Conservation (phyloP, 768 basidiomycete genomes). For the Guyanaporus albipodus region DNA sequence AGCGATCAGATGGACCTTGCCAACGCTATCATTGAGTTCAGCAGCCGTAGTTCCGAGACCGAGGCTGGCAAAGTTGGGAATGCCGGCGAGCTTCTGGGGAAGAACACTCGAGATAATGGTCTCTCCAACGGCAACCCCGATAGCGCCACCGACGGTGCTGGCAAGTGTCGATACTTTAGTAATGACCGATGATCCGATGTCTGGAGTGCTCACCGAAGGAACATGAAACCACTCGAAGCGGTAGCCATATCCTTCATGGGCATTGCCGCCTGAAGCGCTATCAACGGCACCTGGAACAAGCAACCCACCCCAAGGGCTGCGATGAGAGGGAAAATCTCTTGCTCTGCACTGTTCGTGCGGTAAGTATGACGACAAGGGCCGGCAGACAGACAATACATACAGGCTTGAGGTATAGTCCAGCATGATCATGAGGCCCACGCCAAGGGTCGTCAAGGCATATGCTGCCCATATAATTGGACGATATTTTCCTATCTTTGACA, state of each 20-base stretch:
- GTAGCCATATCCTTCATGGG: conserved; percentile 86
- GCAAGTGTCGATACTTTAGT: conserved; percentile 5
- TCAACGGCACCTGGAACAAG: conserved; percentile 64
- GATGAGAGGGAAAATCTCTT: conserved; percentile 62
- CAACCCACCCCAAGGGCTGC: conserved; percentile 63
- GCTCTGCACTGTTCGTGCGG: conserved; percentile 44
- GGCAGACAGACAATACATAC: conserved; percentile 1
- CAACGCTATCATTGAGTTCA: conserved; percentile 44
- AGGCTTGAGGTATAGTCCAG: conserved; percentile 51
- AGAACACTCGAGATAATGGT: conserved; percentile 62
- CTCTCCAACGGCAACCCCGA: conserved; percentile 72
- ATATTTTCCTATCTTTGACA: conserved; percentile 57
- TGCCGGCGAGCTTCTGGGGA: conserved; percentile 28
- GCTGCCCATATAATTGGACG: conserved; percentile 59
- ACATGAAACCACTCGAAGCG: conserved; percentile 64
- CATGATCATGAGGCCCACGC: conserved; percentile 73
- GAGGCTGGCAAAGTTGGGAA: conserved; percentile 31
- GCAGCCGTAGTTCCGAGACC: conserved; percentile 37
- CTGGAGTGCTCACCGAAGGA: conserved; percentile 49
- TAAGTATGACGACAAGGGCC: conserved; percentile 3
- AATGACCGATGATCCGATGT: background rate
- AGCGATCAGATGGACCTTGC: conserved; percentile 34
- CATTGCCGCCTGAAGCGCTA: conserved; percentile 83
- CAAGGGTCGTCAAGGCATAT: conserved; percentile 55
- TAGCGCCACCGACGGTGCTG: conserved; percentile 70